Evolutionary conservation across 352 stramenopile species (phyloP).

Genomic region (Phytopythium aichiense): DNA sequence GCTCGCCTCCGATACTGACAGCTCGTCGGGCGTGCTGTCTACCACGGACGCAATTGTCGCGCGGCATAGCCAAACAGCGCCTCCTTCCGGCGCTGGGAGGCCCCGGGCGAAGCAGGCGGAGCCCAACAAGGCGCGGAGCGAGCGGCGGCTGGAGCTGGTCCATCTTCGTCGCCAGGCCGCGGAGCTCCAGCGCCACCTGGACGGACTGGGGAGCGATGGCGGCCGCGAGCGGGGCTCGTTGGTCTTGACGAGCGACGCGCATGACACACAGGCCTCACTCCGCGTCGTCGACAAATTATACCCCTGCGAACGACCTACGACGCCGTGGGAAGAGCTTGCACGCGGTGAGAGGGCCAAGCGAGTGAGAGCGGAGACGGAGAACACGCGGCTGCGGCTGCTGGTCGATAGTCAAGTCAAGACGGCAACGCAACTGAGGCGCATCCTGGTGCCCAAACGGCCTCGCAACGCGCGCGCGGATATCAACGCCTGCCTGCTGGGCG

Average conservation of each 20-base stretch:
- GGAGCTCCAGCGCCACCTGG: constrained; percentile 6
- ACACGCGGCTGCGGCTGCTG: constrained; percentile 48
- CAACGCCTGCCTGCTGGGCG: not conserved
- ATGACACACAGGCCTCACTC: not conserved
- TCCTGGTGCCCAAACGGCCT: constrained; percentile 37
- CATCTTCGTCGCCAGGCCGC: constrained; percentile 32
- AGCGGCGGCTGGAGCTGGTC: constrained; percentile 61
- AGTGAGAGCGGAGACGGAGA: constrained; percentile 39
- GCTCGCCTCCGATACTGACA: not conserved
- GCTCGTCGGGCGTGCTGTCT: not conserved
- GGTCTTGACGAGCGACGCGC: not conserved
- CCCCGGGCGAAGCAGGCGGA: constrained; percentile 13
- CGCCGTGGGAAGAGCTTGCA: constrained; percentile 39
- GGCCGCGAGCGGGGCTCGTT: not conserved
- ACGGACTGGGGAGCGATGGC: not conserved
- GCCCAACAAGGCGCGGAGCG: constrained; percentile 46
- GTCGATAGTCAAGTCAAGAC: constrained; percentile 51
- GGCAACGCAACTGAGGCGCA: constrained; percentile 46
- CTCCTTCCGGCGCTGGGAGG: not conserved
- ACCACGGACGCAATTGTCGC: not conserved
- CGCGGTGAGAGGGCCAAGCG: constrained; percentile 39
- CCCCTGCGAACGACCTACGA: not conserved
- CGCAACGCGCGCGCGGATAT: not conserved
- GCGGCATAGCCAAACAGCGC: not conserved
- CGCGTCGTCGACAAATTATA: not conserved